These are phyloP conservation scores for Galerina sulciceps DNA, from an alignment of 768 basidiomycete species.

Conservation along the genomic window DNA sequence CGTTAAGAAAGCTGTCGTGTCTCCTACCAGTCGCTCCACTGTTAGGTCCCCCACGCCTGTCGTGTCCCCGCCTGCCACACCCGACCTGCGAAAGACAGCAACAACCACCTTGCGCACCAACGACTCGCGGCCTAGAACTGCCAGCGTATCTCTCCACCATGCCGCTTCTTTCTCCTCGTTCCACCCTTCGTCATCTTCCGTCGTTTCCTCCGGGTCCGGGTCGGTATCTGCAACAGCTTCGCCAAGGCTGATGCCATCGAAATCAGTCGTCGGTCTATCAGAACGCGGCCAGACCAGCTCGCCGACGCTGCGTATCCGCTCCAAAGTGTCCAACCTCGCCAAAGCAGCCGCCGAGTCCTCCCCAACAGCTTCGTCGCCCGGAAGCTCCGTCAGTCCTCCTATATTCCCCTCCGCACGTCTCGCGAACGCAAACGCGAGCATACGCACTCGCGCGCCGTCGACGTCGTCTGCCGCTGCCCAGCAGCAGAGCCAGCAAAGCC, in stretches of 20 bases:
- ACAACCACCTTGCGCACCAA: slow-evolving; percentile 19
- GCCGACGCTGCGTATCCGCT: slow-evolving; percentile 52
- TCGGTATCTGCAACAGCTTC: slow-evolving; percentile 7
- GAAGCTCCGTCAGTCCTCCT: slow-evolving; percentile 13
- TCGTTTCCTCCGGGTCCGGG: slow-evolving; percentile 13
- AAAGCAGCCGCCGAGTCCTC: slow-evolving; percentile 29
- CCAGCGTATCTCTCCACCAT: slow-evolving; percentile 40
- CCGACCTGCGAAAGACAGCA: slow-evolving; percentile 33
- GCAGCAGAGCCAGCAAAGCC: slow-evolving; percentile 23
- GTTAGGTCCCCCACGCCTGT: slow-evolving; percentile 35
- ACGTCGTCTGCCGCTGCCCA: slow-evolving; percentile 40
- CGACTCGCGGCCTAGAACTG: slow-evolving; percentile 26
- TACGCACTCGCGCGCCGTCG: slow-evolving; percentile 43
- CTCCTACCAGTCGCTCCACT: slow-evolving; percentile 30
- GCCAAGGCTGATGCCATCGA: slow-evolving; percentile 16
- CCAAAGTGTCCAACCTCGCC: slow-evolving; percentile 60
- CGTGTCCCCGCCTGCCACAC: slow-evolving; percentile 35
- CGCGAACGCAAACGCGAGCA: slow-evolving; percentile 5
- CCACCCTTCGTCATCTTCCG: slow-evolving; percentile 26
- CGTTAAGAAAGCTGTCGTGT: slow-evolving; percentile 36
- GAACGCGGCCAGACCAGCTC: slow-evolving; percentile 24
- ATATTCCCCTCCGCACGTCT: slow-evolving; percentile 30
- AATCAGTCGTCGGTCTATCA: slow-evolving; percentile 15
- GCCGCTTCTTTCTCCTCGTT: slow-evolving; percentile 40
- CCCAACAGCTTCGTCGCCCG: slow-evolving; percentile 17